Conservation (phyloP, 2,329 filamentous ascomycete species). For the Fusarium buxicola region DNA sequence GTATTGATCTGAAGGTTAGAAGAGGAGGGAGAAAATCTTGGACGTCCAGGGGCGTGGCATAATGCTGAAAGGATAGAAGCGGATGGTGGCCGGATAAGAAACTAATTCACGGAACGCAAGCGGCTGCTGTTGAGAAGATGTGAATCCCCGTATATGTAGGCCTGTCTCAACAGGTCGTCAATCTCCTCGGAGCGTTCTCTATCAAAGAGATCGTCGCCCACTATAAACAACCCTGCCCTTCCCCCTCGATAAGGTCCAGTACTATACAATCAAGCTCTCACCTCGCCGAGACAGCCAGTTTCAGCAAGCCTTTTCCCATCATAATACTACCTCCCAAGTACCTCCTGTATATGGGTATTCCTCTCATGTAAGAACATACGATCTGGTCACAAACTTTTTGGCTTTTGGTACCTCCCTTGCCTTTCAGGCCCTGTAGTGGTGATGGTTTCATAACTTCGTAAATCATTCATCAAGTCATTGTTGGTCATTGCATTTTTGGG, state of each 20-base stretch:
- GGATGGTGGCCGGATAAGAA: constrained; percentile 1
- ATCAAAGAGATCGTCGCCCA: neutral
- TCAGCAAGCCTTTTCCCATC: neutral
- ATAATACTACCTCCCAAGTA: neutral
- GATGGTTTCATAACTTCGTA: constrained; percentile 39
- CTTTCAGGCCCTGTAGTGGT: constrained; percentile 12
- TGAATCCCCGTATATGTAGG: neutral
- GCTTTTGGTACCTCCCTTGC: constrained; percentile 13
- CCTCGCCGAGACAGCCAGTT: constrained; percentile 4
- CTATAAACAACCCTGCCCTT: neutral
- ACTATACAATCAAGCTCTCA: neutral
- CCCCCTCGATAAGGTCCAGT: neutral
- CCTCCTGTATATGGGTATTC: constrained; percentile 9
- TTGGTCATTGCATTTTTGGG: constrained; percentile 26
- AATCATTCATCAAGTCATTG: constrained; percentile 38
- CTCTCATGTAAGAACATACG: constrained; percentile 10
- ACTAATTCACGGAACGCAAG: neutral
- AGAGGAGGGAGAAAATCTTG: constrained; percentile 5
- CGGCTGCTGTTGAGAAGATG: constrained; percentile 4
- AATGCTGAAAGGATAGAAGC: constrained; percentile 26
- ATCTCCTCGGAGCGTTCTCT: neutral
- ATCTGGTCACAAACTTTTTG: constrained; percentile 31
- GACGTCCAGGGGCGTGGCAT: constrained; percentile 9
- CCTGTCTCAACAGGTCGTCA: neutral
- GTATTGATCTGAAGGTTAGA: constrained; percentile 11